These are phyloP conservation scores for Sutorius eximius DNA, from an alignment of 1,284 basidiomycete species.

Conservation along the genomic window DNA sequence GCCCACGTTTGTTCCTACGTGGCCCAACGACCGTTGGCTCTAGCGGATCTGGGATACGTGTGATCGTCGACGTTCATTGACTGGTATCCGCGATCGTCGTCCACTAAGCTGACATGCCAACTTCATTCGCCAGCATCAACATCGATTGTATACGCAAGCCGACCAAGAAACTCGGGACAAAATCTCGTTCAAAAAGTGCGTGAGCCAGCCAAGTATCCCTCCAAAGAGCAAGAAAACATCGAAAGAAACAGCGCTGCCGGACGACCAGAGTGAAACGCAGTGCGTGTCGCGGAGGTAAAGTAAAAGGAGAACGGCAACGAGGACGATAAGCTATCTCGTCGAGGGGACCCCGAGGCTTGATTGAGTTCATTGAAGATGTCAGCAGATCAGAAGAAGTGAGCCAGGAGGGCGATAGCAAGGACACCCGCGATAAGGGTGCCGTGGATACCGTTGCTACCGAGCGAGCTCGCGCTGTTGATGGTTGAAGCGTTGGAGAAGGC, in stretches of 20 bases:
- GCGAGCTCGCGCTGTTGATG: conserved; percentile 39
- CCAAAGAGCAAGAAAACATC: background rate
- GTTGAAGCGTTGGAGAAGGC: conserved; percentile 56
- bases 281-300: background rate
- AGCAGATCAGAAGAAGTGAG: conserved; percentile 25
- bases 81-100: background rate
- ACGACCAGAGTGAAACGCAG: background rate
- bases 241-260: background rate
- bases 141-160: background rate
- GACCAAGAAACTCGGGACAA: background rate
- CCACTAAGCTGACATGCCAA: background rate
- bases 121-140: background rate
- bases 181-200: background rate
- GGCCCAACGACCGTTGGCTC: background rate
- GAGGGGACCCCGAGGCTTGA: background rate
- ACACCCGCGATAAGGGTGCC: conserved; percentile 15
- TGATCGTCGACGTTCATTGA: background rate
- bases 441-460: conserved; percentile 12
- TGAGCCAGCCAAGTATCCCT: background rate
- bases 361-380: background rate
- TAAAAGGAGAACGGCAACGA: background rate
- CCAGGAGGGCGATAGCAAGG: conserved; percentile 26
- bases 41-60: background rate
- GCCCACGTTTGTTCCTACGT: background rate
- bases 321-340: background rate